Percentiles rank a stretch among this genome's conserved stretches.
Conservation (phyloP, 106 monocot species). For the Amphibolis antarctica region DNA sequence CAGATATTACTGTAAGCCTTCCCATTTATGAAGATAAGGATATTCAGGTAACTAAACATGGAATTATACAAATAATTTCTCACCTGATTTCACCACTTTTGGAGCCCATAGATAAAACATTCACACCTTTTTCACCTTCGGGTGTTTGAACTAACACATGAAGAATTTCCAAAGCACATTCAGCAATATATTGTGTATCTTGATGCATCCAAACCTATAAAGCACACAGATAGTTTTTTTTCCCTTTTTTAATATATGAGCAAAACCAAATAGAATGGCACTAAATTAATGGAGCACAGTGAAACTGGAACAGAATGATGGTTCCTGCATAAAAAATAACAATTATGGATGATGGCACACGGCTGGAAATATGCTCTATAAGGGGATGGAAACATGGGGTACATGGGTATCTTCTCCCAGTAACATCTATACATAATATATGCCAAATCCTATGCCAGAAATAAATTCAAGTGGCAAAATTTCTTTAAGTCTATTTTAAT, state of each 20-base stretch:
- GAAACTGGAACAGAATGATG: background rate
- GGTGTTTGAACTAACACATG: slow-evolving; percentile 40
- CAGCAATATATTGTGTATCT: slow-evolving; percentile 21
- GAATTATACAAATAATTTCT: slow-evolving; percentile 4
- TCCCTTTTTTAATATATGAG: background rate
- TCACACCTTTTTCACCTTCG: slow-evolving; percentile 27
- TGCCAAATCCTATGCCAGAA: background rate
- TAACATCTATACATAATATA: background rate
- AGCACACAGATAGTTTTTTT: slow-evolving; percentile 1
- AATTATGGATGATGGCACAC: background rate
- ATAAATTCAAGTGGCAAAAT: background rate
- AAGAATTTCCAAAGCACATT: slow-evolving; percentile 48
- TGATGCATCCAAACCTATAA: slow-evolving; percentile 60
- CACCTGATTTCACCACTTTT: slow-evolving; percentile 41
- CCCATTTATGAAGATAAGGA: background rate
- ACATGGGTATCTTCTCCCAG: background rate
- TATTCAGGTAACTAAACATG: no score
- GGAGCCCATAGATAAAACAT: slow-evolving; percentile 36
- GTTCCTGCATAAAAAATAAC: background rate
- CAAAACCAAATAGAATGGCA: background rate
- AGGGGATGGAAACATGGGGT: background rate
- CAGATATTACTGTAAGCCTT: background rate
- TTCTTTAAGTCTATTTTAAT: background rate
- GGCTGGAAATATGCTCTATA: background rate
- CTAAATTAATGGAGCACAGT: background rate